phyloP scores from a whole-genome alignment of 1,139 yeast genomes.

The Arxiozyma slooffiae region DNA sequence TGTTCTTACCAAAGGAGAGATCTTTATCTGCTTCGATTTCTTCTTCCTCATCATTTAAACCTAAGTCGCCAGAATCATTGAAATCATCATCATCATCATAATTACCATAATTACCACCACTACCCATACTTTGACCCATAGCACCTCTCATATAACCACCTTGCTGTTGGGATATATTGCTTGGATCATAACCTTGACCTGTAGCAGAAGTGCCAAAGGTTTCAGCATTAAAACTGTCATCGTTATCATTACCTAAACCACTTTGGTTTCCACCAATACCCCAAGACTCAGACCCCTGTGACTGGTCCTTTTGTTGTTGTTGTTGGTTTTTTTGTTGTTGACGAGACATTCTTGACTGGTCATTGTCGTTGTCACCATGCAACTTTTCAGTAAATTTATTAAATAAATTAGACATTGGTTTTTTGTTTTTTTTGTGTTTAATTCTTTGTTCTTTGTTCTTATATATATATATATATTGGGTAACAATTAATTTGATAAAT shows the following conservation, averaged over 20 bases:
- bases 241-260: conserved; percentile 1
- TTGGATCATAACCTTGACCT: background rate
- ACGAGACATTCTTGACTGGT: conserved; percentile 8
- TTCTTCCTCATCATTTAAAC: conserved; percentile 4
- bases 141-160: background rate
- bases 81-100: conserved; percentile 1
- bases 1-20: background rate
- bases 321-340: no score
- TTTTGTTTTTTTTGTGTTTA: no score
- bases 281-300: conserved; percentile 8
- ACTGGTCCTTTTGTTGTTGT: conserved; percentile 1
- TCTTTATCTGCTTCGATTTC: background rate
- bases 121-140: conserved; percentile 1
- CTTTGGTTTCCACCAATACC: conserved; percentile 9
- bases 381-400: conserved; percentile 23
- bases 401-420: conserved; percentile 24
- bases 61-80: no score
- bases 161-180: conserved; percentile 4
- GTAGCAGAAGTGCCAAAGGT: conserved; percentile 1
- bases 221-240: background rate
- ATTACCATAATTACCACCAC: background rate
- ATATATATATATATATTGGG: no score
- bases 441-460: no score
- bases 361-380: conserved; percentile 15
- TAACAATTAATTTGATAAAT: no score